phyloP scores from a whole-genome alignment of 1,139 yeast species.

The Debaryomyces sp. region DNA sequence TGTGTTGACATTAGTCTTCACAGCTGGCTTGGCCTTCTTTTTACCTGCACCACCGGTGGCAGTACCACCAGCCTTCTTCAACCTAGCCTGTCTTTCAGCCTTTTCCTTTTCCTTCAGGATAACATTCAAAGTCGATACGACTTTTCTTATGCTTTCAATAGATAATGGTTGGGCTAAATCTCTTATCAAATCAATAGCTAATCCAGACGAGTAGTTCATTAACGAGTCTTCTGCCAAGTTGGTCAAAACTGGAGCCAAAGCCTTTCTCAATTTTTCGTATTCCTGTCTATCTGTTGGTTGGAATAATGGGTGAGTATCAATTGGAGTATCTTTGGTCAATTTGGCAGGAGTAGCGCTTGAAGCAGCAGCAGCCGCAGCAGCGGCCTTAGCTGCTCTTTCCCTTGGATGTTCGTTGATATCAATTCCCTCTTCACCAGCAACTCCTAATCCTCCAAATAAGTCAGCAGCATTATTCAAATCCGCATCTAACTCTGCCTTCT shows the following conservation, averaged over 20 bases:
- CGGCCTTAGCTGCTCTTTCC: constrained; percentile 59
- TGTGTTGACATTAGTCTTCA: constrained; percentile 74
- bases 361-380: constrained; percentile 43
- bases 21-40: constrained; percentile 82
- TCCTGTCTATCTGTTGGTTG: constrained; percentile 79
- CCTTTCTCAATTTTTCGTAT: constrained; percentile 80
- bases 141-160: constrained; percentile 83
- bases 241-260: constrained; percentile 67
- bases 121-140: constrained; percentile 81
- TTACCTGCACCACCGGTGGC: constrained; percentile 94
- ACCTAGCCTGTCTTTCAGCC: constrained; percentile 83
- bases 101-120: constrained; percentile 83
- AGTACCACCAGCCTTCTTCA: constrained; percentile 80
- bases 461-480: constrained; percentile 94
- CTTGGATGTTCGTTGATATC: constrained; percentile 65
- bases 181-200: constrained; percentile 85
- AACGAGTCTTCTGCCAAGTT: constrained; percentile 63
- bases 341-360: constrained; percentile 29
- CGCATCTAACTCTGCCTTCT: constrained; percentile 76
- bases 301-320: constrained; percentile 77
- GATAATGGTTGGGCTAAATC: constrained; percentile 81
- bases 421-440: constrained; percentile 49
- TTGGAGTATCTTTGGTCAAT: constrained; percentile 67
- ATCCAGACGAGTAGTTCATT: constrained; percentile 69
- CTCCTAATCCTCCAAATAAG: constrained; percentile 81